Evolutionary conservation across 192 early-diverging fungal genomes (phyloP).

Genomic region (Coemansia sp.): DNA sequence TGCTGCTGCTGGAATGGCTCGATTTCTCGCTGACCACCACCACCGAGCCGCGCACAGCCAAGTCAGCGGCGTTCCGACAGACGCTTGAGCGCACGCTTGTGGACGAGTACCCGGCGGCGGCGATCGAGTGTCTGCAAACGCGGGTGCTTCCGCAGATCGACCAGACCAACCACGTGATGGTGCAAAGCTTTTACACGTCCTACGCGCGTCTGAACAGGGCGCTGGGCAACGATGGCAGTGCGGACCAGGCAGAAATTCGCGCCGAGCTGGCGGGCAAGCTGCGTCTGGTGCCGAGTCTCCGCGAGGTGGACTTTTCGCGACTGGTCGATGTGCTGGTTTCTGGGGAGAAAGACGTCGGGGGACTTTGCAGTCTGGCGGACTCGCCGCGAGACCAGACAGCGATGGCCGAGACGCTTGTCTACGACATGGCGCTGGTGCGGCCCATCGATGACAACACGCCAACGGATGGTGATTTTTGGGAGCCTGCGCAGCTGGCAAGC

Average conservation of each 20-base stretch:
- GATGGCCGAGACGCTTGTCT: background rate
- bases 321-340: background rate
- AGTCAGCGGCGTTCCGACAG: background rate
- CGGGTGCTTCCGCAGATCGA: constrained; percentile 30
- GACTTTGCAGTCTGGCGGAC: background rate
- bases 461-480: background rate
- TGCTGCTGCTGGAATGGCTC: constrained; percentile 41
- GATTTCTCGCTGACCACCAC: constrained; percentile 35
- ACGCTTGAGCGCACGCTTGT: constrained; percentile 26
- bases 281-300: background rate
- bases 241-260: constrained; percentile 22
- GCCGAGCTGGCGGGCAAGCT: constrained; percentile 6
- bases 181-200: constrained; percentile 21
- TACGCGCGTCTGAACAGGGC: constrained; percentile 12
- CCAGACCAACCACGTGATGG: constrained; percentile 12
- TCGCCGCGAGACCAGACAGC: background rate
- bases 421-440: background rate
- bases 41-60: constrained; percentile 8
- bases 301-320: background rate
- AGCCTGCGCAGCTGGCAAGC: background rate
- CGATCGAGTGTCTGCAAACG: background rate
- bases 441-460: background rate
- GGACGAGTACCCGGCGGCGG: constrained; percentile 7
- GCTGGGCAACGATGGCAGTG: background rate
- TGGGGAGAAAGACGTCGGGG: background rate